phyloP scores from a whole-genome alignment of 768 basidiomycete genomes.

The Pisolithus tinctorius region DNA sequence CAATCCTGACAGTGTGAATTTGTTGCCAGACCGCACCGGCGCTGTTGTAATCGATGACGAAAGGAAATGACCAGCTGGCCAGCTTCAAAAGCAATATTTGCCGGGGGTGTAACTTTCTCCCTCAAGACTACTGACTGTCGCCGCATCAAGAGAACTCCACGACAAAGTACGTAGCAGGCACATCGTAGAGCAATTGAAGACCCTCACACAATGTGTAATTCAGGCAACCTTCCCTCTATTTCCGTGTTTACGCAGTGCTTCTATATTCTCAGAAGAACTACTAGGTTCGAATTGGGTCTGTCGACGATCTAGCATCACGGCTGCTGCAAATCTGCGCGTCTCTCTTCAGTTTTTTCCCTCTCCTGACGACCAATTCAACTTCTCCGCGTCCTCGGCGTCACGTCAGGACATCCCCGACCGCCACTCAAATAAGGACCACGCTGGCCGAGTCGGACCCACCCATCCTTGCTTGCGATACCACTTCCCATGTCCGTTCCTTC shows the following conservation, averaged over 20 bases:
- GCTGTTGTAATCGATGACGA: slow-evolving; percentile 19
- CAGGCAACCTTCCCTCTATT: slow-evolving; percentile 13
- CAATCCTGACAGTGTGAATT: slow-evolving; percentile 24
- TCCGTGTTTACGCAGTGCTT: slow-evolving; percentile 10
- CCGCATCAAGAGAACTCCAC: too few species aligned
- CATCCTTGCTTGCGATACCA: slow-evolving; percentile 3
- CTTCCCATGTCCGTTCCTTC: slow-evolving; percentile 12
- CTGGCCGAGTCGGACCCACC: background rate
- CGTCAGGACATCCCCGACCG: background rate
- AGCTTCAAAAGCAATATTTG: slow-evolving; percentile 18
- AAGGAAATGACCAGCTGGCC: slow-evolving; percentile 15
- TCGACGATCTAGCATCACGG: slow-evolving; percentile 13
- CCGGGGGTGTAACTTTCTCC: too few species aligned
- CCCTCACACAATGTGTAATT: background rate
- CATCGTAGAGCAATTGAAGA: too few species aligned
- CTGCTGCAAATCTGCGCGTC: slow-evolving; percentile 25
- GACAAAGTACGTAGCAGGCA: too few species aligned
- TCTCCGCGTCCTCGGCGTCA: slow-evolving; percentile 19
- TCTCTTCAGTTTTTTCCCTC: slow-evolving; percentile 12
- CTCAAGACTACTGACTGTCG: too few species aligned
- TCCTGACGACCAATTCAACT: slow-evolving; percentile 29
- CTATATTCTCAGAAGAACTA: slow-evolving; percentile 16
- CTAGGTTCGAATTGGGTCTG: slow-evolving; percentile 10
- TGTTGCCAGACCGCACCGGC: slow-evolving; percentile 10
- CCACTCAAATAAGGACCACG: slow-evolving; percentile 23